Evolutionary conservation across 140 eudicot genomes (phyloP), one percentile per base, ranked within the genome.

Genomic region (Bidens hawaiensis): DNA sequence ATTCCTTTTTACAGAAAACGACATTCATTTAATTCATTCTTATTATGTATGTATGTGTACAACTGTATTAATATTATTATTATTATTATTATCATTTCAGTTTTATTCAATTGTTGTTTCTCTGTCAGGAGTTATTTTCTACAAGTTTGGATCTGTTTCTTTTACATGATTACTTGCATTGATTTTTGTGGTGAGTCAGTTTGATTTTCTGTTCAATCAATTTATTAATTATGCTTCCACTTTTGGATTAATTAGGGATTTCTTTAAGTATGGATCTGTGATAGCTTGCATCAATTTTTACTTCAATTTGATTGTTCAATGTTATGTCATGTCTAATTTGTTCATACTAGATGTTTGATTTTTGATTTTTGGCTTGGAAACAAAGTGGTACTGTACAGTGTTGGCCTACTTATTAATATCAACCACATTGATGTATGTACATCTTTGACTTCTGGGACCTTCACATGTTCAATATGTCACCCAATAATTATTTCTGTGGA

Each of bases 171-270:
- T 60, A 49, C 74, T 68, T 61, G 75, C 79, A 42, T 73, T 67
- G 68, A 78, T 38, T 50, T 77, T 42, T 86, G 64, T 75, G 83
- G 87, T 78, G 79, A 78, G 86, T 74, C 76, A 27, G 58, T 68
- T 6, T 34, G 55, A 10, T 4, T 30, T 30, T 30, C 8, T 30
- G 4, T 30, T 30, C 6, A 30, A n/a, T n/a, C n/a, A n/a, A n/a
- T n/a, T n/a, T n/a, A n/a, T n/a, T n/a, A n/a, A n/a, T n/a, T n/a
- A n/a, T n/a, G n/a, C n/a, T n/a, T n/a, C n/a, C n/a, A n/a, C n/a
- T n/a, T n/a, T 17, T 26, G 28, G 9, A 30, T 12, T 14, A 16
- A 34, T 61, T 17, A 2, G 5, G 19, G 25, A 52, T 21, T 16
- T 33, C n/a, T n/a, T n/a, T 21, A 31, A 31, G 15, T 21, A 17